A percentile compares a stretch with the other conserved stretches of the same genome.
Conservation (phyloP, 225 moss, liverwort and hornwort species). For the Antitrichia curtipendula region DNA sequence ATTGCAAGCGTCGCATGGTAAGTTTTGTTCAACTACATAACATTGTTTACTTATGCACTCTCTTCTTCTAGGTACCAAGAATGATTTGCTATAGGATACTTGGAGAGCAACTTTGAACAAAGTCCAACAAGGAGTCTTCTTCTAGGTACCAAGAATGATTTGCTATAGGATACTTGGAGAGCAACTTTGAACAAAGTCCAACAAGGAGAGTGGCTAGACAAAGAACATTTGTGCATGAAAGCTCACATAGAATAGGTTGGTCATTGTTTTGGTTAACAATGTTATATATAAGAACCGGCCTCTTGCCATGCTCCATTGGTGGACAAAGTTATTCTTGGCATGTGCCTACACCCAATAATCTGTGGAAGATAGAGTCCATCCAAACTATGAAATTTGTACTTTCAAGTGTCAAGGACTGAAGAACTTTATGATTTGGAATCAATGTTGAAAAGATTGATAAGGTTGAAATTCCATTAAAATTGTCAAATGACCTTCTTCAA, state of each 20-base stretch:
- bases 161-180: background rate
- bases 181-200: background rate
- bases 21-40: background rate
- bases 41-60: background rate
- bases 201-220: background rate
- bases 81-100: fast-evolving
- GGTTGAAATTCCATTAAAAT: background rate
- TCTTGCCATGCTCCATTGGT: too few species aligned
- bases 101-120: background rate
- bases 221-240: too few species aligned
- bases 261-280: background rate
- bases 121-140: background rate
- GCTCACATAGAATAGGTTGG: background rate
- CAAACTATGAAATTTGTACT: too few species aligned
- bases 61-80: background rate
- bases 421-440: too few species aligned
- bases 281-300: background rate
- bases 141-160: too few species aligned
- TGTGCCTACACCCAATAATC: too few species aligned
- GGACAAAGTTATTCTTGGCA: too few species aligned
- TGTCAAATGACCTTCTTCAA: background rate
- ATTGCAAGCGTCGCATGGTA: too few species aligned
- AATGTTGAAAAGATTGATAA: too few species aligned
- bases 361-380: too few species aligned
- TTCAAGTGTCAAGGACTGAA: too few species aligned